Conservation (phyloP, 176 grass and related monocot species). For the Paspalum vaginatum region DNA sequence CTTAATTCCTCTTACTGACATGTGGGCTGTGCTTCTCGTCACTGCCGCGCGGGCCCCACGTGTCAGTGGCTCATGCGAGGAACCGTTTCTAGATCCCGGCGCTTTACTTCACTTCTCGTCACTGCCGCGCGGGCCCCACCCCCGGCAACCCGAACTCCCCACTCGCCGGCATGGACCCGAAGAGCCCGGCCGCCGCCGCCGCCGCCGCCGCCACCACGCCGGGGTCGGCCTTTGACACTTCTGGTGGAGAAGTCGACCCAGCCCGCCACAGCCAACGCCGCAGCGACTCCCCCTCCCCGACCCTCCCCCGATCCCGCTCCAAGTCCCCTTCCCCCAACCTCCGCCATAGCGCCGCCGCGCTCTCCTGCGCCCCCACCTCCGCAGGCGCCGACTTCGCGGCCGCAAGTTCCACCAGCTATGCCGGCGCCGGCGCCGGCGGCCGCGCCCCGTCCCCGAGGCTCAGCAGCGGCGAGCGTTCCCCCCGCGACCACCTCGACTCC, state of each 20-base stretch:
- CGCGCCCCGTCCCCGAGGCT: conserved; percentile 9
- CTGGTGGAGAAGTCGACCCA: conserved; percentile 10
- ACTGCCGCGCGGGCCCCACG: no score
- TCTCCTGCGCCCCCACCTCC: no score
- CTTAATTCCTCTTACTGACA: no score
- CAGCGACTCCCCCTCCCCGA: background rate
- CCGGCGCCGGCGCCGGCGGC: conserved; percentile 22
- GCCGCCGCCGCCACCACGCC: background rate
- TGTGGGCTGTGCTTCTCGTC: no score
- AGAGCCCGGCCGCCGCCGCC: conserved; percentile 31
- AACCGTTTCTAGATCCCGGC: no score
- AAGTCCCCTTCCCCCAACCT: conserved; percentile 26
- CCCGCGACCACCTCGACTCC: background rate
- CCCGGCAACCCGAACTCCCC: no score
- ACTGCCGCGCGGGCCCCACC: no score
- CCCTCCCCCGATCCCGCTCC: conserved; percentile 16
- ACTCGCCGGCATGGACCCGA: conserved; percentile 46
- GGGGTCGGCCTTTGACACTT: conserved; percentile 20
- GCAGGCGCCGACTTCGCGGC: no score
- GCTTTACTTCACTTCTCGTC: no score
- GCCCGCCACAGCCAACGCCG: background rate
- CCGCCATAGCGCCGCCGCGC: background rate
- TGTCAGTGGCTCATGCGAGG: no score
- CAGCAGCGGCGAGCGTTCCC: background rate
- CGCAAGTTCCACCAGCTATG: no score